Evolutionary conservation across 2,329 filamentous ascomycete species (phyloP), one percentile per base, ranked within the genome.

Genomic region (Microcyclospora tardicrescens): DNA sequence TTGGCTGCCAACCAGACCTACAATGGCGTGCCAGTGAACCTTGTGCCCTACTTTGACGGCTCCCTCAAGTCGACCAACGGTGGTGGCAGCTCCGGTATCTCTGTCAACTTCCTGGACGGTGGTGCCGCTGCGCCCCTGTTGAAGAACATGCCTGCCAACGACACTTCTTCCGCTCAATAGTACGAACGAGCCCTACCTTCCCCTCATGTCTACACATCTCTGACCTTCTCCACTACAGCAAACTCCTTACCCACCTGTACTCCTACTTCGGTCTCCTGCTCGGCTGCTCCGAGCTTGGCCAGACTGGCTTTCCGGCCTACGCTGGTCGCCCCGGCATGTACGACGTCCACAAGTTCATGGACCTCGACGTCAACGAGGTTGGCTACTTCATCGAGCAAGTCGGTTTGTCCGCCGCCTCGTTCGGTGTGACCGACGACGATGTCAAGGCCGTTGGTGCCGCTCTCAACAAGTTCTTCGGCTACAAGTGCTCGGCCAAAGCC

Each of bases 311-410:
- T 53, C 63, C 66, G 19, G 55, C 61, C 24, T 78, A 77, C 56
- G 44, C 38, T 10, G 71, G 65, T 35, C 45, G 58, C 9, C 50
- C 59, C 0, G 68, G 62, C 46, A 67, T 69, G 65, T 72, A 70
- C 57, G 50, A 67, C 34, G 67, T 71, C 0, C 73, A 77, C 61
- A 71, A 71, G 54, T 61, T 46, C 62, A 79, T 79, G 75, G 63
- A 62, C 41, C 65, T 78, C 34, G 59, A 67, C 50, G 51, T 59
- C 19, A 54, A 59, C 38, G 64, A 78, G 52, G 55, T 75, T 30
- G 66, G 63, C 24, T 78, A 76, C 61, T 79, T 79, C 61, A 71
- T 77, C 52, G 45, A 62, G 33, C 73, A 78, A 56, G 70, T 79
- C 39, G 72, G 64, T 19, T 55, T 74, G 10, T 63, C 74, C 5